Base-by-base conservation (phyloP, 805 yeast species). In the Candida verbasci region DNA sequence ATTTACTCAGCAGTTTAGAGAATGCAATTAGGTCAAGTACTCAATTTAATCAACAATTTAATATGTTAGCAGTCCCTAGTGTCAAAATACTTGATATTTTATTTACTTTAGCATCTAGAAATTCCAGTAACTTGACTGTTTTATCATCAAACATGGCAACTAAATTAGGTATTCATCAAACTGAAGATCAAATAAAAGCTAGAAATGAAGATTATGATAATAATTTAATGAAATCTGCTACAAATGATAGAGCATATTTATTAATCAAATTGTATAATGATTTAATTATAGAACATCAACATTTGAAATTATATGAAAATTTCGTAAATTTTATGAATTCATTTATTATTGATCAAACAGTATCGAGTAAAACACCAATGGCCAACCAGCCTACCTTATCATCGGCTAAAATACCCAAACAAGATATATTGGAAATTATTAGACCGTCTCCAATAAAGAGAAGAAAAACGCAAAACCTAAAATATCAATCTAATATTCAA, bases 71-170 rank as follows among this genome's bases (percentile, higher is more conserved):
- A 24, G n/a, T 35, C 17, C 68, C 68, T 3, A 53, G 64, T 3
- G 30, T 37, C 7, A 42, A 49, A 31, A 36, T 59, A 9, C 40
- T 62, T 12, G 52, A 60, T 6, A 43, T 65, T 6, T 36, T 66
- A 16, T 37, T 63, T 20, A 62, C 70, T 2, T 37, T 65, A 21
- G 57, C 61, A 1, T 45, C 61, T 0, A 46, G 68, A 25, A 39
- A 49, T 29, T 53, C 60, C 9, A 43, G 37, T 3, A 57, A 58
- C 37, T 58, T 56, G 53, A 48, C 57, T 9, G 43, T 44, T 15
- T 43, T 42, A n/a, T 15, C 46, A 14, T 35, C 46, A 10, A 34
- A 34, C 11, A 38, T 49, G 25, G 58, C 46, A 8, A 16, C 6
- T 17, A 25, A 25, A 14, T 12, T 27, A 11, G 54, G 53, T 2